phyloP scores from a whole-genome alignment of 495 filamentous ascomycete species.

The Platismatia glauca region DNA sequence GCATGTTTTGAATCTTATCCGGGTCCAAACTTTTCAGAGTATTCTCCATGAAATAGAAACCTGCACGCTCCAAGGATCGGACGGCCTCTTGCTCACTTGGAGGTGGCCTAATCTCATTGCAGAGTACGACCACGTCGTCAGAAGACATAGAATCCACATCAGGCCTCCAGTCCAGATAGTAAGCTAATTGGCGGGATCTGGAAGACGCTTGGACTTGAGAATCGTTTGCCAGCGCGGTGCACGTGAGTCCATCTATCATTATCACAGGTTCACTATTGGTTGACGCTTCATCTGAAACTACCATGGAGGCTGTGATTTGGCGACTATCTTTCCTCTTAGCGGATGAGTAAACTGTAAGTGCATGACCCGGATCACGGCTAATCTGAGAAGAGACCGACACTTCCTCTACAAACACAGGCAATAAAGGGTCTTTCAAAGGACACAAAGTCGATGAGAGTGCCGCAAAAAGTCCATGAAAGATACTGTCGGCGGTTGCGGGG shows the following conservation, averaged over 20 bases:
- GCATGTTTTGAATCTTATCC: not conserved
- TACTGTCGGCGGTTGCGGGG: not conserved
- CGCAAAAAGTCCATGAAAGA: constrained; percentile 12
- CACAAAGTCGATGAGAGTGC: constrained; percentile 12
- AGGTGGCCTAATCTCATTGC: not conserved
- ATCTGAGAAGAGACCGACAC: constrained; percentile 24
- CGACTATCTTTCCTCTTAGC: not conserved
- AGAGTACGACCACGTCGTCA: not conserved
- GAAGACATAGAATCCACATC: constrained; percentile 12
- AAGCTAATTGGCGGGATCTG: not conserved
- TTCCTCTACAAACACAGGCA: constrained; percentile 28
- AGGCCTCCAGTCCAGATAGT: constrained; percentile 5
- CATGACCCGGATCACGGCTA: constrained; percentile 13
- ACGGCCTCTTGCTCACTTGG: not conserved
- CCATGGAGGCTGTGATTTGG: constrained; percentile 8
- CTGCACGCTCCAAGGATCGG: constrained; percentile 4
- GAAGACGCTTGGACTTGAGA: not conserved
- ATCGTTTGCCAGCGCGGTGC: constrained; percentile 12
- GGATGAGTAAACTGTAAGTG: constrained; percentile 21
- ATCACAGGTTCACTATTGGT: not conserved
- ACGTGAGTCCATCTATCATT: constrained; percentile 5
- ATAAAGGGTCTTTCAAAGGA: constrained; percentile 17
- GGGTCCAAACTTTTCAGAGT: constrained; percentile 3
- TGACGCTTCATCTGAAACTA: not conserved
- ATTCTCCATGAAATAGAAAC: constrained; percentile 14